These are phyloP conservation scores for Phialophora tarda DNA, from an alignment of 2,329 filamentous ascomycete genomes.

Conservation along the genomic window DNA sequence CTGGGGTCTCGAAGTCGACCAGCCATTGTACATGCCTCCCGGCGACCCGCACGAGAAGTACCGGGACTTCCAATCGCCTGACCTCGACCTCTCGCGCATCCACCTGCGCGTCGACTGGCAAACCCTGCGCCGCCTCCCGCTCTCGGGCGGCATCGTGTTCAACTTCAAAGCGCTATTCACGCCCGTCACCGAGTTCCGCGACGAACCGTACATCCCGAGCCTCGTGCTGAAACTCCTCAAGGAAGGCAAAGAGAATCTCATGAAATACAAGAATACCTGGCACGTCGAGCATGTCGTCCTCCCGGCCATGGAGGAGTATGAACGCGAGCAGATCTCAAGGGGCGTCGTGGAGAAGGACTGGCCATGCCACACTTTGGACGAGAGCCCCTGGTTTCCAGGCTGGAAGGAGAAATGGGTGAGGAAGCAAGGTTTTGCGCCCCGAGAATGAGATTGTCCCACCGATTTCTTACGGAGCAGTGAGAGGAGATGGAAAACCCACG, in stretches of 20 bases:
- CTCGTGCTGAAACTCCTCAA: conserved; percentile 71
- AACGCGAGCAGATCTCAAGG: conserved; percentile 67
- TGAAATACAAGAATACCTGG: conserved; percentile 83
- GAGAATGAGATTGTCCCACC: background rate
- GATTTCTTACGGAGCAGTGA: too few relatives aligned
- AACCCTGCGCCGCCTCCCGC: conserved; percentile 76
- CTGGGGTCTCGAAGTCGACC: conserved; percentile 79
- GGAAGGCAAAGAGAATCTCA: conserved; percentile 71
- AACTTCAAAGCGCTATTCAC: conserved; percentile 91
- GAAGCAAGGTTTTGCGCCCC: conserved; percentile 61
- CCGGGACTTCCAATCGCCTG: conserved; percentile 63
- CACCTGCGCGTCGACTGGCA: conserved; percentile 86
- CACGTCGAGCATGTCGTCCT: conserved; percentile 76
- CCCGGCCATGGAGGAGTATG: conserved; percentile 68
- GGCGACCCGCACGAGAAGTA: conserved; percentile 68
- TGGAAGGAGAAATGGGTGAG: conserved; percentile 78
- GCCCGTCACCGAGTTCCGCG: conserved; percentile 68
- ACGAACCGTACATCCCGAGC: conserved; percentile 75
- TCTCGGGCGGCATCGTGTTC: conserved; percentile 78
- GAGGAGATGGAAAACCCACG: background rate
- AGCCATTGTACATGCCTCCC: conserved; percentile 75
- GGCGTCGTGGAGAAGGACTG: conserved; percentile 67
- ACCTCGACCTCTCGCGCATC: conserved; percentile 64
- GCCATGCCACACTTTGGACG: conserved; percentile 71
- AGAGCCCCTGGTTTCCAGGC: conserved; percentile 75